phyloP scores from a whole-genome alignment of 371 early-diverging fungal genomes.

The Mucor sp. region DNA sequence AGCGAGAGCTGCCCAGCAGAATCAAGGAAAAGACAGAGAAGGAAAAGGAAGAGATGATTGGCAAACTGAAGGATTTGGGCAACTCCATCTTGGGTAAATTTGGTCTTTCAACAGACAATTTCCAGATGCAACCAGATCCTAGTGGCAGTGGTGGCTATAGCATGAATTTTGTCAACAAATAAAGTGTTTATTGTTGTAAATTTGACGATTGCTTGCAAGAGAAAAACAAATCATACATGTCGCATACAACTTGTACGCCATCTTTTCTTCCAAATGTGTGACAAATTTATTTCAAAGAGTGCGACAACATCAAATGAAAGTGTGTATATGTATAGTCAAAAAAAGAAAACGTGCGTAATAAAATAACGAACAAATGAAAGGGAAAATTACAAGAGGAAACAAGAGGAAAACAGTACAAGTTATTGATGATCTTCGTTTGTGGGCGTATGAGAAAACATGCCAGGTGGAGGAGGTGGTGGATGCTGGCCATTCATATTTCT shows the following conservation, averaged over 20 bases:
- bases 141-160: constrained; percentile 59
- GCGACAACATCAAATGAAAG: too few relatives aligned
- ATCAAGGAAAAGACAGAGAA: constrained; percentile 58
- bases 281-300: neutral
- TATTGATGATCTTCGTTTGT: constrained; percentile 8
- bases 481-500: constrained; percentile 7
- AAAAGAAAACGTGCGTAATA: neutral
- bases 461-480: constrained; percentile 15
- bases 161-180: constrained; percentile 63
- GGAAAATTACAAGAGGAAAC: neutral
- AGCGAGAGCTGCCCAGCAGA: constrained; percentile 38
- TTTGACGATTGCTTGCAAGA: too few relatives aligned
- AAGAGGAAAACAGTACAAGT: neutral
- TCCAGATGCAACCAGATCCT: constrained; percentile 68
- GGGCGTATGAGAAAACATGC: constrained; percentile 12
- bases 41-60: constrained; percentile 79
- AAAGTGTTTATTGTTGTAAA: neutral
- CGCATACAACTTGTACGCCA: too few relatives aligned
- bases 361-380: neutral
- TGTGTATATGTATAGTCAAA: constrained; percentile 2
- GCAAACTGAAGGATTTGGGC: constrained; percentile 75
- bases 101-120: constrained; percentile 75
- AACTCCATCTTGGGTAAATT: constrained; percentile 74
- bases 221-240: too few relatives aligned
- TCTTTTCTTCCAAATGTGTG: too few relatives aligned